Percentiles rank a stretch among this genome's conserved stretches.
Evolutionary conservation across 164 flowering plant species (phyloP).

Genomic region (Berberis vulgaris): DNA sequence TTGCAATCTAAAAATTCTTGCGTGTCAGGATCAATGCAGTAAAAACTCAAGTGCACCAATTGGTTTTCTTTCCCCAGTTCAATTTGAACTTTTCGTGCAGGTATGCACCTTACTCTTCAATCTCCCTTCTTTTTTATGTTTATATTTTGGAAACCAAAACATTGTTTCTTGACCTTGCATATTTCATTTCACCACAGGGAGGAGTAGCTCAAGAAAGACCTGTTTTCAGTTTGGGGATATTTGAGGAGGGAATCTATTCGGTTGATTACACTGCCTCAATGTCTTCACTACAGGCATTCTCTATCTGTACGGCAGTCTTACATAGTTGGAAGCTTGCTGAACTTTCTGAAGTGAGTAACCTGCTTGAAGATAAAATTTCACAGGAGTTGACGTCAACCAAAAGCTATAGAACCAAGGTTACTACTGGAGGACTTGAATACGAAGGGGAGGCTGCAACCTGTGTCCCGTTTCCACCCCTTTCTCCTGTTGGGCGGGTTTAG

Average conservation of each 20-base stretch:
- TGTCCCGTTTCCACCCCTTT: slow-evolving; percentile 52
- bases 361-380: slow-evolving; percentile 13
- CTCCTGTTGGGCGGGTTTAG: slow-evolving; percentile 72
- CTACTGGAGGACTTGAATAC: neutral
- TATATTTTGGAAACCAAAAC: neutral
- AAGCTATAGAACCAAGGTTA: slow-evolving; percentile 8
- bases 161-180: neutral
- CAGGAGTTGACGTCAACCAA: slow-evolving; percentile 12
- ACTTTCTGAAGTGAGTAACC: slow-evolving; percentile 9
- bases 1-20: slow-evolving; percentile 55
- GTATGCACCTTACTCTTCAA: slow-evolving; percentile 19
- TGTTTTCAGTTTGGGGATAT: slow-evolving; percentile 43
- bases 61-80: slow-evolving; percentile 13
- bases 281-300: slow-evolving; percentile 70
- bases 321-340: slow-evolving; percentile 23
- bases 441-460: slow-evolving; percentile 25
- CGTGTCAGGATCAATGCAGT: slow-evolving; percentile 16
- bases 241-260: slow-evolving; percentile 41
- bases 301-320: slow-evolving; percentile 48
- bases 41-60: slow-evolving; percentile 14
- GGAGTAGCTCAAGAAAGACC: slow-evolving; percentile 29
- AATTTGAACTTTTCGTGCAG: slow-evolving; percentile 56
- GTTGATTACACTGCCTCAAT: slow-evolving; percentile 47
- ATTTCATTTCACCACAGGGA: slow-evolving; percentile 28
- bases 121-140: neutral